Evolutionary conservation across 139 green algal genomes (phyloP).

Genomic region (Chlorella sp.): DNA sequence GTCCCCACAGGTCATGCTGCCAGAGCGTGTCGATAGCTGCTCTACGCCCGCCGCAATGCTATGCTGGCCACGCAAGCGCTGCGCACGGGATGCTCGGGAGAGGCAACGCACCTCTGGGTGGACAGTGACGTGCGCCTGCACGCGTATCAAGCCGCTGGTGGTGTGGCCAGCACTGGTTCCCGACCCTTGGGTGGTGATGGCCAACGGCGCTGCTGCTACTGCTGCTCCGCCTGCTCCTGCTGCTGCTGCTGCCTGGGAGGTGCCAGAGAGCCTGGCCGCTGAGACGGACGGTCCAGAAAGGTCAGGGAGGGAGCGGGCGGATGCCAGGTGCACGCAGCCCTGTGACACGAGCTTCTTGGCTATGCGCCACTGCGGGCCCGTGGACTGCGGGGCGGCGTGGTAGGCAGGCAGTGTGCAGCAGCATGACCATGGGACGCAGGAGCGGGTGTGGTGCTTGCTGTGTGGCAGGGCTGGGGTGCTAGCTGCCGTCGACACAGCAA

Average conservation of each 20-base stretch:
- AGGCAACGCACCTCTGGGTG: no score
- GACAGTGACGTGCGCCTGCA: neutral
- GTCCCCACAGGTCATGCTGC: neutral
- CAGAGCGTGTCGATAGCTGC: neutral
- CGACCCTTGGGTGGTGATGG: no score
- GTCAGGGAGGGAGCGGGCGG: neutral
- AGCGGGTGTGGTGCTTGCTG: neutral
- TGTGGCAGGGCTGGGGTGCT: neutral
- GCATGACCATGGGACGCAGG: neutral
- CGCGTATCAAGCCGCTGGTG: neutral
- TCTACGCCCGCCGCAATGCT: neutral
- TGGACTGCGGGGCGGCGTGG: neutral
- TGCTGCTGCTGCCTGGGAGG: neutral
- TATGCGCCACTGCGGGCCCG: neutral
- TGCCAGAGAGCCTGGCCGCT: neutral
- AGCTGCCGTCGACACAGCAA: no score
- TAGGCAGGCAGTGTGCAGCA: neutral
- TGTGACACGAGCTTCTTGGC: neutral
- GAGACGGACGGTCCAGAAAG: neutral
- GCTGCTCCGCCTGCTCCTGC: no score
- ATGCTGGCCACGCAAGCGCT: neutral
- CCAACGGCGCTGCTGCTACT: neutral
- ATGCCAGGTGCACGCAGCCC: neutral
- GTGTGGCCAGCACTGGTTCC: neutral
- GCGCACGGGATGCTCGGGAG: neutral